phyloP scores from a whole-genome alignment of 495 filamentous ascomycete species.

The Penicillium canariense region DNA sequence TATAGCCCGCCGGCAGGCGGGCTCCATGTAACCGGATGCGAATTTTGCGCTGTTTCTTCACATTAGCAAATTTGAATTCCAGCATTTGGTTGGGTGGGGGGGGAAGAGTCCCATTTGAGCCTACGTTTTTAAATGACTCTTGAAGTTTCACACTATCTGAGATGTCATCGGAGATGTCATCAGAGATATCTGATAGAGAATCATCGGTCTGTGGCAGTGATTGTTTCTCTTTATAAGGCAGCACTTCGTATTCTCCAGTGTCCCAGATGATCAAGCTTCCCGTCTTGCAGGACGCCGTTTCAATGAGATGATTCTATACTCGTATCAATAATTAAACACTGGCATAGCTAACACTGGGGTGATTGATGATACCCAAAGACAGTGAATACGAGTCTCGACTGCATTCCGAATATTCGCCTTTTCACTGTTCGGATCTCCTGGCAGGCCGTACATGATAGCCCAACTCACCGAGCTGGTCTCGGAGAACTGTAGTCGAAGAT shows the following conservation, averaged over 20 bases:
- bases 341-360: too few species aligned
- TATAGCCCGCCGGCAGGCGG: conserved; percentile 57
- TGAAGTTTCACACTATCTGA: conserved; percentile 54
- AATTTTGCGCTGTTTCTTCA: conserved; percentile 50
- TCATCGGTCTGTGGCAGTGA: conserved; percentile 45
- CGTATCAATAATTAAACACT: not conserved
- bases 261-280: conserved; percentile 71
- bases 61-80: not conserved
- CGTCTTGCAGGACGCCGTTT: conserved; percentile 56
- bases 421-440: conserved; percentile 59
- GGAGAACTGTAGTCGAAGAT: conserved; percentile 65
- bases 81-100: too few species aligned
- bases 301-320: conserved; percentile 62
- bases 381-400: conserved; percentile 65
- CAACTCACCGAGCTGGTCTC: conserved; percentile 61
- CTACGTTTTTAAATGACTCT: conserved; percentile 50
- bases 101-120: not conserved
- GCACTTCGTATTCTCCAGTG: conserved; percentile 61
- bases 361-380: conserved; percentile 60
- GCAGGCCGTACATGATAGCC: conserved; percentile 65
- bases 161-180: conserved; percentile 8
- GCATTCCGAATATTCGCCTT: conserved; percentile 60
- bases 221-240: conserved; percentile 40
- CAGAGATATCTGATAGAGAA: conserved; percentile 31
- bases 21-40: conserved; percentile 58